Base-by-base conservation (phyloP, 1,284 basidiomycete genomes). In the Quambalaria eucalypti region DNA sequence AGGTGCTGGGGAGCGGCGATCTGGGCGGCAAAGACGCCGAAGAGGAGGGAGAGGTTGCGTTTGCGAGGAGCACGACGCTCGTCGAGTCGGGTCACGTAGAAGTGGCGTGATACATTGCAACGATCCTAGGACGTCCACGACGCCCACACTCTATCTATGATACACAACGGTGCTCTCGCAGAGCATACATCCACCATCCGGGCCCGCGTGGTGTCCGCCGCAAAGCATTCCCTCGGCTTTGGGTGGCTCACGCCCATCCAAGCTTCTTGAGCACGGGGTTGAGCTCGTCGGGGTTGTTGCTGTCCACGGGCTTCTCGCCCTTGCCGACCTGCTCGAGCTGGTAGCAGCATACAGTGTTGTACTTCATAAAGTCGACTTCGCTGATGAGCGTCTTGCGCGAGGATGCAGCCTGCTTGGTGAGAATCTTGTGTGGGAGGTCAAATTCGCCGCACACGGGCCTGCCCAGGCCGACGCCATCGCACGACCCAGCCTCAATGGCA, bases 391-490 rank as follows among this genome's bases (percentile, higher is more conserved):
- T 48, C 52, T 57, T 47, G 9, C 29, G 76, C 26, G 78, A 77
- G n/a, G 57, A 57, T 2, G 54, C 28, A 25, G 73, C 76, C 42
- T 71, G 67, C 14, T 78, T 78, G 14, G 66, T 63, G 42, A 80
- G 52, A 48, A 81, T 69, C 31, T 78, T 76, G 23, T 66, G 66
- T 21, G 75, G 76, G 7, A 81, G 62, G 65, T 77, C 73, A 1
- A 80, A 80, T 54, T 82, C 80, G 23, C 77, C 76, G 1, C 76
- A 68, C 6, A 80, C 64, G 0, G 80, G 81, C 25, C 81, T 76
- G 1, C 65, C 80, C 26, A 81, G 69, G 23, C 80, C 80, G 50
- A 81, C 66, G 44, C 80, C 71, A 48, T 74, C 25, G 7, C 76
- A 71, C 8, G 70, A 68, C 10, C 76, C 66, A 8, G 50, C 53